Conservation (phyloP, 1,284 basidiomycete species). For the Ustilago lituana region DNA sequence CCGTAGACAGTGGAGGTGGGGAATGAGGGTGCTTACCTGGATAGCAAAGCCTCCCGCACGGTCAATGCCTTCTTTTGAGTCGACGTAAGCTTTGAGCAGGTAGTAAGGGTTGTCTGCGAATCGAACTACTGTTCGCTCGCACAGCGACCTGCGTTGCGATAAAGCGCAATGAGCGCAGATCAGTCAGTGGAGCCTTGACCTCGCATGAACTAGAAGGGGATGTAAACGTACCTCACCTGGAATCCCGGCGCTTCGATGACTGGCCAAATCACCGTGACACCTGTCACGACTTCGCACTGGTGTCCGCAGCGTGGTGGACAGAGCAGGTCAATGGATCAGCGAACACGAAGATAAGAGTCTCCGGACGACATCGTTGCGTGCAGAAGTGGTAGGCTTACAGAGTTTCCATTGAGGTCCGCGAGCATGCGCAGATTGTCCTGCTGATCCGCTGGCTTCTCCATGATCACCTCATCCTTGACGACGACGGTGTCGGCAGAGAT, state of each 20-base stretch:
- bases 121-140: slow-evolving; percentile 60
- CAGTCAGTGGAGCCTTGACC: too few relatives aligned
- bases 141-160: slow-evolving; percentile 40
- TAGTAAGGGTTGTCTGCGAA: slow-evolving; percentile 67
- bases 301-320: too few relatives aligned
- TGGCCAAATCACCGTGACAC: slow-evolving; percentile 77
- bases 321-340: too few relatives aligned
- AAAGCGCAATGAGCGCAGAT: not conserved
- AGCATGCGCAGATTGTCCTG: slow-evolving; percentile 89
- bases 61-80: slow-evolving; percentile 87
- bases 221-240: slow-evolving; percentile 75
- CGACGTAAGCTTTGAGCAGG: slow-evolving; percentile 83
- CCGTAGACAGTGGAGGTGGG: too few relatives aligned
- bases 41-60: slow-evolving; percentile 94
- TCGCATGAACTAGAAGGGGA: not conserved
- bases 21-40: slow-evolving; percentile 76
- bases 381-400: slow-evolving; percentile 10
- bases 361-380: not conserved
- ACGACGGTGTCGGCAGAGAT: slow-evolving; percentile 73
- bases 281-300: slow-evolving; percentile 62
- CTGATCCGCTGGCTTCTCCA: slow-evolving; percentile 86
- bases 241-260: slow-evolving; percentile 86
- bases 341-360: too few relatives aligned
- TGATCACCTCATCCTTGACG: slow-evolving; percentile 69
- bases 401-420: slow-evolving; percentile 76